Conservation (phyloP, 208 protist species). For the Wallacemonas collosoma region DNA sequence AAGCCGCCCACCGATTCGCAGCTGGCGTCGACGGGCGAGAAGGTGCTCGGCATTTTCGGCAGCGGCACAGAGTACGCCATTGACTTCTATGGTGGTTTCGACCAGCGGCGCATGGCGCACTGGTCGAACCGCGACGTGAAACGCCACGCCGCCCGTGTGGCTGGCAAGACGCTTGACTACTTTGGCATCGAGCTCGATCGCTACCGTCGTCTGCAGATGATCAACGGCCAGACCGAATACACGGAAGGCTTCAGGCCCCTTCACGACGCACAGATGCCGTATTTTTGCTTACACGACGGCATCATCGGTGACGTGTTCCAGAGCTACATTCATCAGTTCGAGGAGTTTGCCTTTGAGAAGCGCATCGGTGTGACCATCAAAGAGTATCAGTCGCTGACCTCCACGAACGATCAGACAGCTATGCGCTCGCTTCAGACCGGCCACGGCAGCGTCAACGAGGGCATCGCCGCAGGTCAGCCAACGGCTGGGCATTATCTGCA, state of each 20-base stretch:
- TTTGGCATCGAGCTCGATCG: constrained; percentile 87
- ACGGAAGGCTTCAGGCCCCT: constrained; percentile 68
- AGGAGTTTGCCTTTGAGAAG: constrained; percentile 90
- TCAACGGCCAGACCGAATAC: constrained; percentile 89
- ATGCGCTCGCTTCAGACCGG: constrained; percentile 38
- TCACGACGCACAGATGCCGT: constrained; percentile 87
- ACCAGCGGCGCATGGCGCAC: constrained; percentile 83
- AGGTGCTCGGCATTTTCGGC: constrained; percentile 89
- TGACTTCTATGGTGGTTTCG: constrained; percentile 80
- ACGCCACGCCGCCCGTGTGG: constrained; percentile 74
- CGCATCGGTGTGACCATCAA: constrained; percentile 76
- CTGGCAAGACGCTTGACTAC: constrained; percentile 83
- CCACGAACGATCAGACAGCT: constrained; percentile 62
- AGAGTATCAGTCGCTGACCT: constrained; percentile 73
- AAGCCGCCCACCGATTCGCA: constrained; percentile 84
- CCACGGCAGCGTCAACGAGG: constrained; percentile 16
- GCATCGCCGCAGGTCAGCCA: constrained; percentile 54
- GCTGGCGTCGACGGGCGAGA: constrained; percentile 81
- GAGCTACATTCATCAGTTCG: constrained; percentile 88
- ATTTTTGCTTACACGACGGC: constrained; percentile 88
- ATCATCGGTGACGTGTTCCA: constrained; percentile 81
- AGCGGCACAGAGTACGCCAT: constrained; percentile 85
- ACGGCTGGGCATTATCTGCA: constrained; percentile 83
- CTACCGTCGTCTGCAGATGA: constrained; percentile 87
- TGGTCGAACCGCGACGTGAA: constrained; percentile 92